Conservation (phyloP, 2,329 filamentous ascomycete genomes). For the Aspergillus sp. region DNA sequence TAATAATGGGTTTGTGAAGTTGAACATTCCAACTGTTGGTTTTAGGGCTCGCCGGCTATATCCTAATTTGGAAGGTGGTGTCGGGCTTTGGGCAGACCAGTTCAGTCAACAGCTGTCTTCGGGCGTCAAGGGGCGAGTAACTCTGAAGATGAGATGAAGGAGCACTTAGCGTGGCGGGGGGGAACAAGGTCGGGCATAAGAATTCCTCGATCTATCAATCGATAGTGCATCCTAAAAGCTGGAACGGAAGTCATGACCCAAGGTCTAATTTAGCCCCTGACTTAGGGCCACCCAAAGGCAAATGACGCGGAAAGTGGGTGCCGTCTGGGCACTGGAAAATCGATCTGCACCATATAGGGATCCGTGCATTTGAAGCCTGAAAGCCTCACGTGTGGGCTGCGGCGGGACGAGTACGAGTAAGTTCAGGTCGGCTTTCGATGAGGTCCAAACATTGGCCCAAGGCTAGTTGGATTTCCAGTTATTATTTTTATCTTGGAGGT, state of each 20-base stretch:
- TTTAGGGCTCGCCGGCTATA: background rate
- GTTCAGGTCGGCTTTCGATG: conserved; percentile 42
- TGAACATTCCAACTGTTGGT: background rate
- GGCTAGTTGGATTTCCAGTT: conserved; percentile 36
- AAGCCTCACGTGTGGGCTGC: conserved; percentile 25
- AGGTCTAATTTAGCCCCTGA: conserved; percentile 15
- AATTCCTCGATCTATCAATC: conserved; percentile 16
- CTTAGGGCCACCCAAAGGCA: conserved; percentile 8
- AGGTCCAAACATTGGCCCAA: conserved; percentile 55
- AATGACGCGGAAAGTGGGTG: conserved; percentile 10
- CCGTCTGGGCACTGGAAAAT: background rate
- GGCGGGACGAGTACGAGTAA: conserved; percentile 21
- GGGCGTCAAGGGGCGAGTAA: background rate
- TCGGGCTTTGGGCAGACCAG: background rate
- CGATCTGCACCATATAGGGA: background rate
- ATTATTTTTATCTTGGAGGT: background rate
- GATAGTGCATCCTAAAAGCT: conserved; percentile 13
- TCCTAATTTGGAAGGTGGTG: background rate
- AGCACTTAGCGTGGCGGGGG: background rate
- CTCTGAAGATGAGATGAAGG: background rate
- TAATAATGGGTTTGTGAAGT: background rate
- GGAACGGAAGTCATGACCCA: background rate
- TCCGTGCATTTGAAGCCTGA: background rate
- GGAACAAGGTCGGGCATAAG: conserved; percentile 1
- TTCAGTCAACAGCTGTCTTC: background rate